Conservation (phyloP, 805 yeast genomes). For the Debaryomyces prosopidis region DNA sequence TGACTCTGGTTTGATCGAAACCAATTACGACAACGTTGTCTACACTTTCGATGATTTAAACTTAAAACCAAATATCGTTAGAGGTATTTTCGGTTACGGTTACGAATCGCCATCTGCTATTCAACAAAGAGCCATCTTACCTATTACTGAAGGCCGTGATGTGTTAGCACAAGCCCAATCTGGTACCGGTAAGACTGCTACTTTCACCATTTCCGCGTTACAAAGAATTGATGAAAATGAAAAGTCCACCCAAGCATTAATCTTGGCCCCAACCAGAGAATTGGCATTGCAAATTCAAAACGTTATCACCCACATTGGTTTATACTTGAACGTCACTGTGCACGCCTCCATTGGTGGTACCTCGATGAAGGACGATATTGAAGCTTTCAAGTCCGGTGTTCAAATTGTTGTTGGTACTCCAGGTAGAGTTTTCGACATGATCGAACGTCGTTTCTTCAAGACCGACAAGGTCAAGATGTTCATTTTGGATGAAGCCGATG, state of each 20-base stretch:
- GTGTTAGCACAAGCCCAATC: slow-evolving; percentile 84
- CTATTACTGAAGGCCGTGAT: slow-evolving; percentile 73
- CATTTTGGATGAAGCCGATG: slow-evolving; percentile 98
- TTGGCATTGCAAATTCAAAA: slow-evolving; percentile 94
- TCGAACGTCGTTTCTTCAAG: slow-evolving; percentile 81
- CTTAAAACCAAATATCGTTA: slow-evolving; percentile 68
- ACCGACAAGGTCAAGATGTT: slow-evolving; percentile 89
- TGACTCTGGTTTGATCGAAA: slow-evolving; percentile 80
- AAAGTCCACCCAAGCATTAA: slow-evolving; percentile 86
- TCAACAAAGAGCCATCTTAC: slow-evolving; percentile 78
- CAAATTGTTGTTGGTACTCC: slow-evolving; percentile 98
- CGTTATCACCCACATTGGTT: slow-evolving; percentile 87
- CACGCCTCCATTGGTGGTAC: slow-evolving; percentile 99
- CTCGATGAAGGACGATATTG: slow-evolving; percentile 81
- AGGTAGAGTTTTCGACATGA: slow-evolving; percentile 96
- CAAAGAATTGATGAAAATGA: slow-evolving; percentile 72
- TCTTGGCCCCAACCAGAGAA: slow-evolving; percentile 97
- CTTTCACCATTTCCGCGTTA: slow-evolving; percentile 73
- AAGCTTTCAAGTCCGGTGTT: slow-evolving; percentile 79
- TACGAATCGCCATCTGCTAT: slow-evolving; percentile 82
- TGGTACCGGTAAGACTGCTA: slow-evolving; percentile 91
- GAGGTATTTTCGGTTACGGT: slow-evolving; percentile 82
- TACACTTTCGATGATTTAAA: slow-evolving; percentile 72
- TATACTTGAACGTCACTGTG: slow-evolving; percentile 84
- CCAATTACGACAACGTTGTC: slow-evolving; percentile 92